phyloP scores from a whole-genome alignment of 495 filamentous ascomycete genomes.

The Hypoxylon fragiforme region DNA sequence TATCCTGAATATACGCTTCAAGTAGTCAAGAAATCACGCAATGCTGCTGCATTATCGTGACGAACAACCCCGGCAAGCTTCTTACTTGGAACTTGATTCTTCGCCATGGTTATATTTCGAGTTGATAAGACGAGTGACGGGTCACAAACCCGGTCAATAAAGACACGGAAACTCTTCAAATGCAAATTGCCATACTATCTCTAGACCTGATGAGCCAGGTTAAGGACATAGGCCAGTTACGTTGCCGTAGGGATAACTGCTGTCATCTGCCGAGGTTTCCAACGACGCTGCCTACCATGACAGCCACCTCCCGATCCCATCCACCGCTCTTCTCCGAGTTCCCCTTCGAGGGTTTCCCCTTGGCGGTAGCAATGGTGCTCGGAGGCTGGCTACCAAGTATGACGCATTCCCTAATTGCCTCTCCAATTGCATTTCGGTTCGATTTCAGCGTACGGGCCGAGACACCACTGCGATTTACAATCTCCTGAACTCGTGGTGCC shows the following conservation, averaged over 20 bases:
- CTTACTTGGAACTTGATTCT: no score
- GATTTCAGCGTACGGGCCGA: constrained; percentile 77
- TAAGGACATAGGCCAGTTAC: no score
- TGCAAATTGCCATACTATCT: no score
- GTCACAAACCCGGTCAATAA: no score
- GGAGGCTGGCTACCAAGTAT: constrained; percentile 68
- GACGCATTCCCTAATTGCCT: constrained; percentile 82
- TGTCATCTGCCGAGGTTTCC: constrained; percentile 49
- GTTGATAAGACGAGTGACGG: no score
- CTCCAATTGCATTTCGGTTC: constrained; percentile 73
- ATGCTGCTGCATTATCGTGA: no score
- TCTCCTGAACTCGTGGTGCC: constrained; percentile 77
- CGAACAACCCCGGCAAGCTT: no score
- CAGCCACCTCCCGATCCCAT: constrained; percentile 92
- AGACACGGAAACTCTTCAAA: no score
- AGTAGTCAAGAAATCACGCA: no score
- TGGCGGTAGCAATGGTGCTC: constrained; percentile 43
- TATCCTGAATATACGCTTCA: no score
- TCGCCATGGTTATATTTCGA: no score
- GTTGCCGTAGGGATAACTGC: neutral
- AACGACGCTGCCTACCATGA: constrained; percentile 83
- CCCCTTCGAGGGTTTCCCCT: constrained; percentile 42
- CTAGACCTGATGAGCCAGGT: no score
- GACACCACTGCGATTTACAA: constrained; percentile 77
- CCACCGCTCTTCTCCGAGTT: constrained; percentile 49